These are phyloP conservation scores for Hericium erinaceus DNA, from an alignment of 768 basidiomycete genomes.

Conservation along the genomic window DNA sequence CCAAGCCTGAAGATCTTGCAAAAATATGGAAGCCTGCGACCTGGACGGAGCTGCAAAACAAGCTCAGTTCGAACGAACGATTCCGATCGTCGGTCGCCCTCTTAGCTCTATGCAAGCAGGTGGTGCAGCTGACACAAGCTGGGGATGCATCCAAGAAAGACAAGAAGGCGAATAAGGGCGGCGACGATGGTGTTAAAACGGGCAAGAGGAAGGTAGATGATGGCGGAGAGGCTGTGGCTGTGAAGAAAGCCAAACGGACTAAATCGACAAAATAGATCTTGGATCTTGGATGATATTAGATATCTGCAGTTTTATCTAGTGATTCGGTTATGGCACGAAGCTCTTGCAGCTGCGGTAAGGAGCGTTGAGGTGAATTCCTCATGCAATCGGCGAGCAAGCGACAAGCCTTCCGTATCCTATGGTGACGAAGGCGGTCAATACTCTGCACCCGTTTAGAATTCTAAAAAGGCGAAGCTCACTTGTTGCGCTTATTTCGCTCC, in stretches of 20 bases:
- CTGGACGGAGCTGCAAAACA: constrained; percentile 43
- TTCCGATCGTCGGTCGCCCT: constrained; percentile 58
- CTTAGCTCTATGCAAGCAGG: constrained; percentile 54
- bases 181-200: constrained; percentile 10
- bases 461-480: constrained; percentile 22
- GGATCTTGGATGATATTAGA: too few relatives aligned
- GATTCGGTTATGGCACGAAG: not conserved
- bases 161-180: constrained; percentile 13
- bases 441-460: not conserved
- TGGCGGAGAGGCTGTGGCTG: not conserved
- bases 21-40: constrained; percentile 49
- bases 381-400: not conserved
- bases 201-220: constrained; percentile 21
- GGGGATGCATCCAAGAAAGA: constrained; percentile 7
- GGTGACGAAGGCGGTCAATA: not conserved
- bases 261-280: constrained; percentile 18
- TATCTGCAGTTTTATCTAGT: not conserved
- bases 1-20: constrained; percentile 20
- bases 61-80: constrained; percentile 41
- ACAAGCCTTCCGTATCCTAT: constrained; percentile 5
- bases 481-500: constrained; percentile 38
- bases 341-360: not conserved
- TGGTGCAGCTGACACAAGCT: constrained; percentile 25
- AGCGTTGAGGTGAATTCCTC: not conserved
- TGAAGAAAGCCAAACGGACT: constrained; percentile 35